These are phyloP conservation scores for Cercis canadensis DNA, from an alignment of 306 rosid species.

Conservation along the genomic window DNA sequence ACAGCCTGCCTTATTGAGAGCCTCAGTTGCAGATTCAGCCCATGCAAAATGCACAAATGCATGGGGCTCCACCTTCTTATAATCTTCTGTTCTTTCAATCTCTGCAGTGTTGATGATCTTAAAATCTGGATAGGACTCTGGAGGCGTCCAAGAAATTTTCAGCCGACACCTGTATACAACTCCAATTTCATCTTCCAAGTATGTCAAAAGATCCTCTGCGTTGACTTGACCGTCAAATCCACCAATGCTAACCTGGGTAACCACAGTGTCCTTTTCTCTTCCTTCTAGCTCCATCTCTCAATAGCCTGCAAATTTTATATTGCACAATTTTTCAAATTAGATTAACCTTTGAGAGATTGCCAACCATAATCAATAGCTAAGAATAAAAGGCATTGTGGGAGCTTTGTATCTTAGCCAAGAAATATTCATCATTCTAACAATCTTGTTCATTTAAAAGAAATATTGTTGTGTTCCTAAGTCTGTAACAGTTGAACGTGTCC, in stretches of 20 bases:
- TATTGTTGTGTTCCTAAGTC: neutral
- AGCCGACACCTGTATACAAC: constrained; percentile 70
- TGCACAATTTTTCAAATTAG: constrained; percentile 3
- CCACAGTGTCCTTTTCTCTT: constrained; percentile 47
- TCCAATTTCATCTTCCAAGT: constrained; percentile 63
- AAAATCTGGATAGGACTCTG: constrained; percentile 71
- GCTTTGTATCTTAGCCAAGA: neutral
- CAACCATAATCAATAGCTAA: constrained; percentile 21
- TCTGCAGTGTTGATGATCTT: constrained; percentile 27
- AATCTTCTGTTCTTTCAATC: constrained; percentile 41
- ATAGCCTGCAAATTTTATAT: constrained; percentile 35
- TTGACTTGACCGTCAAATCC: constrained; percentile 64
- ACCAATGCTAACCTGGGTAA: constrained; percentile 81
- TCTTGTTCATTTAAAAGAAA: neutral
- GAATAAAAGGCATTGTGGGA: neutral
- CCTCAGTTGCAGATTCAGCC: constrained; percentile 48
- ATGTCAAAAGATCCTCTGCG: constrained; percentile 56
- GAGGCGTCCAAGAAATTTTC: constrained; percentile 88
- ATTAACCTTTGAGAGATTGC: neutral
- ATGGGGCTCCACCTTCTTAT: constrained; percentile 67
- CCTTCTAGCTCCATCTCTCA: constrained; percentile 56
- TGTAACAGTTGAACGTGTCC: neutral
- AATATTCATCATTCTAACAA: neutral
- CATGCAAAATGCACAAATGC: constrained; percentile 84
- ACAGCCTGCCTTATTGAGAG: constrained; percentile 55